phyloP scores from a whole-genome alignment of 192 early-diverging fungal species.

The Backusella tarrabulga region DNA sequence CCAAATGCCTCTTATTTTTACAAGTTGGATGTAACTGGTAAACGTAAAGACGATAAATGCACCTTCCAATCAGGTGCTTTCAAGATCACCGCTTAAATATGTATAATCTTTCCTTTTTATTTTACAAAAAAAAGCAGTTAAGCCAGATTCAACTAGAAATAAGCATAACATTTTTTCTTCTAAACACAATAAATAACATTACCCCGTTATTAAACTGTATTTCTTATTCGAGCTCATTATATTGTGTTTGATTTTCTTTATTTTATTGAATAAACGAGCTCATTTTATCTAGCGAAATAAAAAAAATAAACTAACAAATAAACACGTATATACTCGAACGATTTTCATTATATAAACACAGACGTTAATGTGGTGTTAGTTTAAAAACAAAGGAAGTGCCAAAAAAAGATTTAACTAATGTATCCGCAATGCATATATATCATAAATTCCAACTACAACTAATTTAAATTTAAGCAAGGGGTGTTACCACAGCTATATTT shows the following conservation, averaged over 20 bases:
- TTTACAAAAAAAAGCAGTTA: not conserved
- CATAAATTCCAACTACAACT: not conserved
- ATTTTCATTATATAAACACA: conserved; percentile 2
- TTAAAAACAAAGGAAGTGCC: not conserved
- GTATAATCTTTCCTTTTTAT: not conserved
- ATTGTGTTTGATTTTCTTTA: not conserved
- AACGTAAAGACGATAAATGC: conserved; percentile 1
- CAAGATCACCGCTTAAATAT: conserved; percentile 10
- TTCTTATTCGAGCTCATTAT: not conserved
- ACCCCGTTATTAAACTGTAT: not conserved
- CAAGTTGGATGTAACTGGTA: conserved; percentile 11
- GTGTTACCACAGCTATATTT: not conserved
- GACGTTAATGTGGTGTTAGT: not conserved
- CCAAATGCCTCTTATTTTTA: conserved; percentile 8
- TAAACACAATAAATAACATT: not conserved
- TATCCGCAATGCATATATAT: not conserved
- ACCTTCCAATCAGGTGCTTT: conserved; percentile 16
- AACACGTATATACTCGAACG: not conserved
- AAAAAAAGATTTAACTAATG: not conserved
- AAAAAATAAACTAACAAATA: not conserved
- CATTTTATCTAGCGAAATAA: not conserved
- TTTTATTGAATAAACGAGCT: not conserved
- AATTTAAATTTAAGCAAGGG: not conserved
- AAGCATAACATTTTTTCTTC: not conserved
- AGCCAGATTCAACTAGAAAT: too few relatives aligned